Evolutionary conservation across 2,329 filamentous ascomycete genomes (phyloP).

Genomic region (Calonectria fujianensis): DNA sequence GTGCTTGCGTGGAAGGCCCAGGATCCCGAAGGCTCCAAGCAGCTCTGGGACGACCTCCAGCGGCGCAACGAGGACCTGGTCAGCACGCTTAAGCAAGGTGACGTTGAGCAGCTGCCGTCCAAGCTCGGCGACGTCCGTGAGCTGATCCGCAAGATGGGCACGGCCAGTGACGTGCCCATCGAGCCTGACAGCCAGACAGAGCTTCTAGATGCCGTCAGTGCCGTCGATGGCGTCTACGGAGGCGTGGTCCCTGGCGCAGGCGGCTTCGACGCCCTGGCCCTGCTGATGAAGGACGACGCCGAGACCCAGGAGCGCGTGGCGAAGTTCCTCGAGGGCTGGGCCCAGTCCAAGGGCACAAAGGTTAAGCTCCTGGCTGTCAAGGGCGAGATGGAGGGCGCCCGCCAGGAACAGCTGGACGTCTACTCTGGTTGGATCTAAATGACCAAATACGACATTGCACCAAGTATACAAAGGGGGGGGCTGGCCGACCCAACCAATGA

Average conservation of each 20-base stretch:
- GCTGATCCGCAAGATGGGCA: slow-evolving; percentile 86
- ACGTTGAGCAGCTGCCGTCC: slow-evolving; percentile 64
- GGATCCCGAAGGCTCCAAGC: slow-evolving; percentile 77
- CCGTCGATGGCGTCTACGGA: slow-evolving; percentile 86
- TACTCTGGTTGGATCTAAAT: slow-evolving; percentile 68
- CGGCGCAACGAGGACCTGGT: slow-evolving; percentile 83
- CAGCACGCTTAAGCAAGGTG: slow-evolving; percentile 73
- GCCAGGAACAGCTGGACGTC: slow-evolving; percentile 65
- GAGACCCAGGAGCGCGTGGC: slow-evolving; percentile 77
- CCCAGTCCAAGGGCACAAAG: slow-evolving; percentile 72
- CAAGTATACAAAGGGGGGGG: background rate
- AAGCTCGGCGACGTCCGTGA: slow-evolving; percentile 72
- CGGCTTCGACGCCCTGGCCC: slow-evolving; percentile 90
- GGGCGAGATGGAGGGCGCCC: slow-evolving; percentile 82
- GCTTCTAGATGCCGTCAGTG: slow-evolving; percentile 84
- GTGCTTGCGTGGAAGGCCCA: slow-evolving; percentile 87
- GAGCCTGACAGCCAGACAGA: slow-evolving; percentile 91
- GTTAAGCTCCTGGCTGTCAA: slow-evolving; percentile 82
- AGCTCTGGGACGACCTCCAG: slow-evolving; percentile 86
- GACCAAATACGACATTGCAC: background rate
- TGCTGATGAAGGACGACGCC: slow-evolving; percentile 85
- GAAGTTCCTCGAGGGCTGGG: slow-evolving; percentile 80
- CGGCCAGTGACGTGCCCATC: slow-evolving; percentile 85
- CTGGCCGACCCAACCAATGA: background rate
- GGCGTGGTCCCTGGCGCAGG: slow-evolving; percentile 96